Percentiles rank a stretch among this genome's conserved stretches.
These are phyloP conservation scores for Aspergillus ustus DNA, from an alignment of 2,329 filamentous ascomycete species.

Conservation along the genomic window DNA sequence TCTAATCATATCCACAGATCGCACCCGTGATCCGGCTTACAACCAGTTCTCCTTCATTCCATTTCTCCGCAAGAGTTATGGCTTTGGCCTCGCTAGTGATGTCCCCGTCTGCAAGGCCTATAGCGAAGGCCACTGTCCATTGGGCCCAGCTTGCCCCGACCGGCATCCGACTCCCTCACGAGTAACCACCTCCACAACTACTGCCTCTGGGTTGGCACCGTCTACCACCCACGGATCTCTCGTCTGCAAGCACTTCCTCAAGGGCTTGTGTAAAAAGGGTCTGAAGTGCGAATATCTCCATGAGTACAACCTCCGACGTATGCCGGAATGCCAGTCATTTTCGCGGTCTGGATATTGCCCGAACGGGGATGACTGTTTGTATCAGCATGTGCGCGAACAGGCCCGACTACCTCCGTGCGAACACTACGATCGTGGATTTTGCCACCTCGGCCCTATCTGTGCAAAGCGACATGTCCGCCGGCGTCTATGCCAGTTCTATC, in stretches of 20 bases:
- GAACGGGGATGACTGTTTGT: constrained; percentile 95
- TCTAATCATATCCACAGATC: constrained; percentile 41
- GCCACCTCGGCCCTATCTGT: constrained; percentile 84
- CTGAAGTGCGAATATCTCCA: constrained; percentile 96
- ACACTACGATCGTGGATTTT: constrained; percentile 94
- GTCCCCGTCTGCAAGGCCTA: constrained; percentile 86
- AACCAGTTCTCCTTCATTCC: constrained; percentile 84
- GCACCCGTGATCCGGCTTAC: constrained; percentile 42
- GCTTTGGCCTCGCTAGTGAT: constrained; percentile 79
- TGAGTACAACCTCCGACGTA: constrained; percentile 97
- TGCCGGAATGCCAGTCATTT: constrained; percentile 98
- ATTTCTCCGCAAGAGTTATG: constrained; percentile 81
- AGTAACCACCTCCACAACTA: constrained; percentile 49
- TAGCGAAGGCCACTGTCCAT: constrained; percentile 81
- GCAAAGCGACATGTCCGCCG: constrained; percentile 86
- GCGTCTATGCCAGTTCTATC: constrained; percentile 79
- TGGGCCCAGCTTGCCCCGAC: constrained; percentile 82
- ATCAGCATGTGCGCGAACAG: constrained; percentile 85
- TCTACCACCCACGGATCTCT: constrained; percentile 59
- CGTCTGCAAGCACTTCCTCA: constrained; percentile 98
- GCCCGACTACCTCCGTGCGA: constrained; percentile 79
- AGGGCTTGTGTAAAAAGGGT: constrained; percentile 96
- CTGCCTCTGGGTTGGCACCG: constrained; percentile 46
- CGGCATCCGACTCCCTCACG: constrained; percentile 66
- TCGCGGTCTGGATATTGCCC: constrained; percentile 91